Evolutionary conservation across 225 moss, liverwort and hornwort species (phyloP).

Genomic region (Sphagnum contortum): DNA sequence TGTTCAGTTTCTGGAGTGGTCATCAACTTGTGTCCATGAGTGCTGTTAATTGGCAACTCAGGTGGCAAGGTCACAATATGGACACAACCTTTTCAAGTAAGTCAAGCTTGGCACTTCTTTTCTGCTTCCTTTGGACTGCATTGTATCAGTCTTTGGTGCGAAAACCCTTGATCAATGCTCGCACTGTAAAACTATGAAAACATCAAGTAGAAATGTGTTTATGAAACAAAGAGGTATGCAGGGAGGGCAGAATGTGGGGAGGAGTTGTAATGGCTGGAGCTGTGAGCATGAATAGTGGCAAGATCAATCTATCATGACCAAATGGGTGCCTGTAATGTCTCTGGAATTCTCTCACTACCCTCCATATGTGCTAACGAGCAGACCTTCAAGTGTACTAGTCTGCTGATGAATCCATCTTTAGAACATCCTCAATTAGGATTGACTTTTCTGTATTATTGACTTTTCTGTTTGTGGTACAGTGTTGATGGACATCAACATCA

Average conservation of each 20-base stretch:
- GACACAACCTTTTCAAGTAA: slow-evolving; percentile 82
- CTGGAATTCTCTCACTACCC: slow-evolving; percentile 26
- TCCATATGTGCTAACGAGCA: no score
- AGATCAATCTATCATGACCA: slow-evolving; percentile 66
- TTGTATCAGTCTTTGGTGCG: no score
- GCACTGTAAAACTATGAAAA: not conserved
- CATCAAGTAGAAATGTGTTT: not conserved
- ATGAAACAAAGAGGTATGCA: slow-evolving; percentile 12
- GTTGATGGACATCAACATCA: slow-evolving; percentile 68
- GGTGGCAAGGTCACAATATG: slow-evolving; percentile 80
- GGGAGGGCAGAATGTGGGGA: slow-evolving; percentile 78
- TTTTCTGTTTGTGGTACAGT: slow-evolving; percentile 25
- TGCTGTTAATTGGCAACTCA: slow-evolving; percentile 69
- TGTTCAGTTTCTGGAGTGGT: slow-evolving; percentile 90
- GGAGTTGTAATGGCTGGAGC: slow-evolving; percentile 80
- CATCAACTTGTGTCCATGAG: slow-evolving; percentile 68
- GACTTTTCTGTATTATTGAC: no score
- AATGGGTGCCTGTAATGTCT: slow-evolving; percentile 73
- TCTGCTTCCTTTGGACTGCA: no score
- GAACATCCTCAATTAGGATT: no score
- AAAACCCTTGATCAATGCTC: no score
- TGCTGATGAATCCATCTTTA: no score
- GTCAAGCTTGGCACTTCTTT: slow-evolving; percentile 3
- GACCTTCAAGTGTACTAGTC: no score
- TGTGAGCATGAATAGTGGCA: slow-evolving; percentile 97